phyloP scores from a whole-genome alignment of 164 flowering plant species.

The Malania oleifera region DNA sequence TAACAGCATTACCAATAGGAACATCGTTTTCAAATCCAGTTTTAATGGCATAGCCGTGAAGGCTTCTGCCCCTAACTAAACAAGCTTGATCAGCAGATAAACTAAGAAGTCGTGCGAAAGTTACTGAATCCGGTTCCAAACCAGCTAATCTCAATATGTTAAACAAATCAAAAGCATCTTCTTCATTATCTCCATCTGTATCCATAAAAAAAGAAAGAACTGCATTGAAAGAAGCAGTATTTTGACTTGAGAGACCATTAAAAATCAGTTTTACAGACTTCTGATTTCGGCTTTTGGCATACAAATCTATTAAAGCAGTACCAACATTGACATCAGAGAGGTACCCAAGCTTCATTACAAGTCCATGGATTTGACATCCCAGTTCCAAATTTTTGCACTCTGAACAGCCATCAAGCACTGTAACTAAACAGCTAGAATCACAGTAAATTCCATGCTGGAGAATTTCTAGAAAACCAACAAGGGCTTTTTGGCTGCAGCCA shows the following conservation, averaged over 20 bases:
- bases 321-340: constrained; percentile 18
- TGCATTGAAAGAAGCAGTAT: constrained; percentile 26
- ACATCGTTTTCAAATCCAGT: constrained; percentile 19
- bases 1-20: constrained; percentile 19
- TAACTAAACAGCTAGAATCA: constrained; percentile 28
- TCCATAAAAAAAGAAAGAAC: constrained; percentile 21
- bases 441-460: constrained; percentile 13
- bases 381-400: constrained; percentile 21
- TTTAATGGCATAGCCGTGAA: constrained; percentile 27
- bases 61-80: constrained; percentile 20
- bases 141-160: constrained; percentile 21
- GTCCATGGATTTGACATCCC: constrained; percentile 30
- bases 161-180: constrained; percentile 22
- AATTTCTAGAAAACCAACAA: constrained; percentile 17
- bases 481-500: constrained; percentile 18
- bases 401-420: constrained; percentile 30
- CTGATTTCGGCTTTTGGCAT: constrained; percentile 24
- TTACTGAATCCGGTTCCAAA: constrained; percentile 22
- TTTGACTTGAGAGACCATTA: constrained; percentile 14
- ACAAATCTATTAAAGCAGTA: constrained; percentile 30
- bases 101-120: constrained; percentile 29
- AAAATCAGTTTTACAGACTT: constrained; percentile 22
- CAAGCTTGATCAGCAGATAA: constrained; percentile 28
- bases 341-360: constrained; percentile 21
- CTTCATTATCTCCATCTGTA: constrained; percentile 16